A percentile compares a stretch with the other conserved stretches of the same genome.
Evolutionary conservation across 2,329 filamentous ascomycete genomes (phyloP).

Genomic region (Ophiocordyceps australis): DNA sequence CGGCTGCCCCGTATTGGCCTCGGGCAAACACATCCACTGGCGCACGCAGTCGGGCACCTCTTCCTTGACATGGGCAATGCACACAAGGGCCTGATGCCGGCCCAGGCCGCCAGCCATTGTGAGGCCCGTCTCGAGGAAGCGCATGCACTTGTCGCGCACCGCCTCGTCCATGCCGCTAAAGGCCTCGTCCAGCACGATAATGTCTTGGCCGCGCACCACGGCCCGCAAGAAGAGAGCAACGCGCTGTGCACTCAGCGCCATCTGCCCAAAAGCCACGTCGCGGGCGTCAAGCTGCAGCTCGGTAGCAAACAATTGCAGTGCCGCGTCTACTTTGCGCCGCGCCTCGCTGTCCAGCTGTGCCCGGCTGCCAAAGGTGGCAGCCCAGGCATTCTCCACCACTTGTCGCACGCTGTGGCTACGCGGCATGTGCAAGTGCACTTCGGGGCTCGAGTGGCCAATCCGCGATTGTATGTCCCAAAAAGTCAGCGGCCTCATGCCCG

Average conservation of each 20-base stretch:
- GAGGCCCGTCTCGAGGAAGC: conserved; percentile 56
- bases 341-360: conserved; percentile 44
- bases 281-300: conserved; percentile 57
- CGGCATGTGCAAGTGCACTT: conserved; percentile 88
- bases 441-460: conserved; percentile 85
- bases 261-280: conserved; percentile 48
- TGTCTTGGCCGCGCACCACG: conserved; percentile 61
- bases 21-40: conserved; percentile 75
- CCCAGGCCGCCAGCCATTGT: conserved; percentile 41
- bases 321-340: conserved; percentile 43
- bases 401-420: conserved; percentile 54
- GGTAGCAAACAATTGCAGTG: conserved; percentile 56
- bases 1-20: conserved; percentile 41
- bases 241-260: conserved; percentile 69
- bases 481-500: conserved; percentile 51
- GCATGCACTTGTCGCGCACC: conserved; percentile 71
- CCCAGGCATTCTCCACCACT: conserved; percentile 73
- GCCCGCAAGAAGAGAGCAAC: conserved; percentile 71
- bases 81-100: conserved; percentile 64
- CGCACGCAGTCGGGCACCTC: conserved; percentile 74
- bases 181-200: conserved; percentile 74
- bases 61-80: conserved; percentile 78
- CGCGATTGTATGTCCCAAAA: conserved; percentile 84
- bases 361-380: conserved; percentile 63
- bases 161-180: conserved; percentile 72